phyloP scores from a whole-genome alignment of 2,329 filamentous ascomycete species.

The Calonectria pteridis region DNA sequence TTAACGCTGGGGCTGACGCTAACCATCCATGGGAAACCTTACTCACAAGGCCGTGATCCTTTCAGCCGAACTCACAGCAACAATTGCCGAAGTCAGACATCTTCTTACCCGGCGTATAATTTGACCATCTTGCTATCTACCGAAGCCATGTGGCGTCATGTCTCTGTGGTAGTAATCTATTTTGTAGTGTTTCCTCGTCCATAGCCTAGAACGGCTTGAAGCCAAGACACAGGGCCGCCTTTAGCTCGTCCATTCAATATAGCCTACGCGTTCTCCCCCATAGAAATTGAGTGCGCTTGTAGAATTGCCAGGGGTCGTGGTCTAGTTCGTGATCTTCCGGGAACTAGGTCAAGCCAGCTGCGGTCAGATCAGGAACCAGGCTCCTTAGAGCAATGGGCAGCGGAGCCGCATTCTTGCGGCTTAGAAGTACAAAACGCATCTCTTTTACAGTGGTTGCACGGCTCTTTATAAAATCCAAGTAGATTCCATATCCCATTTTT shows the following conservation, averaged over 20 bases:
- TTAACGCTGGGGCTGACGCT: neutral
- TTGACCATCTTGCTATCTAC: neutral
- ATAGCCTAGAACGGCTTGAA: neutral
- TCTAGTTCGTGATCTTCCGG: neutral
- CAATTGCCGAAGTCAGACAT: neutral
- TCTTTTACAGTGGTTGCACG: too few relatives aligned
- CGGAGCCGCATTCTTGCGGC: slow-evolving; percentile 7
- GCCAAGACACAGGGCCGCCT: too few relatives aligned
- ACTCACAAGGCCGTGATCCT: neutral
- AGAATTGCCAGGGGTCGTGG: neutral
- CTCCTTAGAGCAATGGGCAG: neutral
- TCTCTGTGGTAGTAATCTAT: neutral
- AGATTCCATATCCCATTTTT: neutral
- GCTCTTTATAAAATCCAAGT: neutral
- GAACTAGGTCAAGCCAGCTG: neutral
- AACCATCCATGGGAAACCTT: neutral
- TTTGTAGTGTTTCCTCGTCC: too few relatives aligned
- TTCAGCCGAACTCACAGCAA: neutral
- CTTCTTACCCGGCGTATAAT: neutral
- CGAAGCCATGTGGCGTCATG: neutral
- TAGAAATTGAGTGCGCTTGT: neutral
- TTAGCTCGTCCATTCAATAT: too few relatives aligned
- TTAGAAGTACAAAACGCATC: neutral
- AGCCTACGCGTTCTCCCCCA: neutral
- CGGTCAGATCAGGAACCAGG: neutral